Evolutionary conservation across 352 stramenopile species (phyloP).

Genomic region (Phytophthora pistaciae): DNA sequence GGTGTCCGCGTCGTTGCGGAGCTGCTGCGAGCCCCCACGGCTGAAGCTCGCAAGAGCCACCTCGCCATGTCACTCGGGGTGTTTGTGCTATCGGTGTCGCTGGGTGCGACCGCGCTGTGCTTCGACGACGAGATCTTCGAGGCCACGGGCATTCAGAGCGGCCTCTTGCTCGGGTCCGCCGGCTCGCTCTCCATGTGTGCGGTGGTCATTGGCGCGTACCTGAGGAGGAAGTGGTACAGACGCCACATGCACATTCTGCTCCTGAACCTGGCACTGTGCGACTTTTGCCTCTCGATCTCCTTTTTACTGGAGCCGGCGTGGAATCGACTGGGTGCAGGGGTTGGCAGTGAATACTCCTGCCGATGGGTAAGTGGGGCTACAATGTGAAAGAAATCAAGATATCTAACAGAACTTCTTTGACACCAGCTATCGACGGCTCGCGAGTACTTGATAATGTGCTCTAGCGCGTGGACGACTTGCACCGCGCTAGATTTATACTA

Average conservation of each 20-base stretch:
- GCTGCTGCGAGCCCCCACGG: conserved; percentile 28
- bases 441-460: conserved; percentile 84
- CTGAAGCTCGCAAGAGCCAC: conserved; percentile 41
- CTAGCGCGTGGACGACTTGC: conserved; percentile 73
- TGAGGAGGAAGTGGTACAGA: conserved; percentile 62
- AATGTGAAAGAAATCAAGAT: neutral
- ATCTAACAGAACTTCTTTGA: neutral
- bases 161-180: conserved; percentile 66
- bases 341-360: conserved; percentile 49
- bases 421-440: conserved; percentile 63
- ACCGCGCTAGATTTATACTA: conserved; percentile 81
- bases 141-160: conserved; percentile 63
- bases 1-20: conserved; percentile 27
- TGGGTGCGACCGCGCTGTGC: conserved; percentile 50
- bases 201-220: conserved; percentile 58
- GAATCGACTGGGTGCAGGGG: conserved; percentile 47
- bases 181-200: conserved; percentile 71
- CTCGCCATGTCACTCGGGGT: conserved; percentile 49
- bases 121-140: conserved; percentile 56
- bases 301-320: conserved; percentile 78
- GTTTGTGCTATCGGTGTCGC: conserved; percentile 52
- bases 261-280: conserved; percentile 67
- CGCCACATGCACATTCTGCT: conserved; percentile 81
- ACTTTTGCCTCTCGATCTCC: conserved; percentile 71
- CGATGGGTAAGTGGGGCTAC: conserved; percentile 47